Conservation (phyloP, 2,329 filamentous ascomycete genomes). For the Alternaria alternata region DNA sequence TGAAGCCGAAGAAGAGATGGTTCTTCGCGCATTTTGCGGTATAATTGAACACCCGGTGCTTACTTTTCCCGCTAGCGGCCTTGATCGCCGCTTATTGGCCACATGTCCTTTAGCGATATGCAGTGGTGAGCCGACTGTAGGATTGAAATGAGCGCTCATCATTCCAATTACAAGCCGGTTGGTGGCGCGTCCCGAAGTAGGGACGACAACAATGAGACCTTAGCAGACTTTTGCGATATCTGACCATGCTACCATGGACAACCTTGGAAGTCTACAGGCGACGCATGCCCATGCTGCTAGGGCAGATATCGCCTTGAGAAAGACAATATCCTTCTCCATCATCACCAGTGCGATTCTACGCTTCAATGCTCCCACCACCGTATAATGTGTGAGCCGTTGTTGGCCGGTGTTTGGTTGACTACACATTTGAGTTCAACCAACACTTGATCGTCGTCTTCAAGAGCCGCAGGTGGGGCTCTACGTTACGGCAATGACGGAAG, state of each 20-base stretch:
- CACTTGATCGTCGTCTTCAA: neutral
- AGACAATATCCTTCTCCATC: neutral
- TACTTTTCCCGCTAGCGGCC: slow-evolving; percentile 7
- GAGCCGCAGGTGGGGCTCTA: slow-evolving; percentile 13
- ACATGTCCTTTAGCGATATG: slow-evolving; percentile 1
- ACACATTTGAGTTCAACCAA: neutral
- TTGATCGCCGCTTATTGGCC: slow-evolving; percentile 1
- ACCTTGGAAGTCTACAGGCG: neutral
- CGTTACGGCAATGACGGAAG: slow-evolving; percentile 8
- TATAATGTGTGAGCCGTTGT: neutral
- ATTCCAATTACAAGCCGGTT: neutral
- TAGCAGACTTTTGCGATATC: neutral
- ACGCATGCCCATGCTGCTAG: neutral
- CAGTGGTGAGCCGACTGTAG: slow-evolving; percentile 2
- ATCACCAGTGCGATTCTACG: neutral
- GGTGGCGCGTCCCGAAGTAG: neutral
- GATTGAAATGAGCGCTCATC: slow-evolving; percentile 4
- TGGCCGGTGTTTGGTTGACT: neutral
- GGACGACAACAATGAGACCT: neutral
- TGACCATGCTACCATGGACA: neutral
- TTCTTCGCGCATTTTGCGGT: neutral
- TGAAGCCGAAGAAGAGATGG: neutral
- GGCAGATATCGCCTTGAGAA: neutral
- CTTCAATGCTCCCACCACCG: neutral
- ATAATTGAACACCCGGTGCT: neutral